Conservation (phyloP, 1,139 yeast species). For the Yamadazyma songkhlaensis region DNA sequence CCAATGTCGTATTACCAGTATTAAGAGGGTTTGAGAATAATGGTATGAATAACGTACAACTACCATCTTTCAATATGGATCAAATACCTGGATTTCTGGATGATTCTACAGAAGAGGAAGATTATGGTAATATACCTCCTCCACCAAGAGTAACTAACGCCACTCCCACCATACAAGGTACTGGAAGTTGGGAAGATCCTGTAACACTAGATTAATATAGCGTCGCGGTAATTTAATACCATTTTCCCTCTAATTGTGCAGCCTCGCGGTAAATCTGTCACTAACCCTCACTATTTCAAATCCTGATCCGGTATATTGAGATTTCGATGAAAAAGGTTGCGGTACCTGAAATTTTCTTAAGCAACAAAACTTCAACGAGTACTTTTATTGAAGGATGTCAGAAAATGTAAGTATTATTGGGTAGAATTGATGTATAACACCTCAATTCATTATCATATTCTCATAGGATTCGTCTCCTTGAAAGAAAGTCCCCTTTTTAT, state of each 20-base stretch:
- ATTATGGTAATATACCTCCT: constrained; percentile 1
- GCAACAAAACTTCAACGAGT: constrained; percentile 2
- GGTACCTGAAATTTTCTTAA: constrained; percentile 9
- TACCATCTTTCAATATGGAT: background rate
- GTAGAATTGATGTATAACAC: background rate
- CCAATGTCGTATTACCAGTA: background rate
- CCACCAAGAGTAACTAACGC: no score
- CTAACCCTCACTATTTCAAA: no score
- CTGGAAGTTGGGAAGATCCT: constrained; percentile 43
- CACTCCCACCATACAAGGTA: constrained; percentile 15
- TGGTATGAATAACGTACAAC: background rate
- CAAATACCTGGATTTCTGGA: constrained; percentile 4
- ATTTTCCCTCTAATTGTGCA: no score
- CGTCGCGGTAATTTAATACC: no score
- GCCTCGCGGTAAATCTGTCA: no score
- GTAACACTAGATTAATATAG: constrained; percentile 13
- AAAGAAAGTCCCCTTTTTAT: no score
- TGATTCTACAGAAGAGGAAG: constrained; percentile 13
- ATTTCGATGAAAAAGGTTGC: constrained; percentile 4
- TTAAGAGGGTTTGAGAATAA: background rate
- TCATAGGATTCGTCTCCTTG: no score
- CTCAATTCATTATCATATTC: background rate
- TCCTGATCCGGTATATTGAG: background rate
- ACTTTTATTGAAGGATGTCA: constrained; percentile 3
- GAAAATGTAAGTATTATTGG: constrained; percentile 5